These are phyloP conservation scores for Fomitopsis pulvina DNA, from an alignment of 768 basidiomycete species.

Conservation along the genomic window DNA sequence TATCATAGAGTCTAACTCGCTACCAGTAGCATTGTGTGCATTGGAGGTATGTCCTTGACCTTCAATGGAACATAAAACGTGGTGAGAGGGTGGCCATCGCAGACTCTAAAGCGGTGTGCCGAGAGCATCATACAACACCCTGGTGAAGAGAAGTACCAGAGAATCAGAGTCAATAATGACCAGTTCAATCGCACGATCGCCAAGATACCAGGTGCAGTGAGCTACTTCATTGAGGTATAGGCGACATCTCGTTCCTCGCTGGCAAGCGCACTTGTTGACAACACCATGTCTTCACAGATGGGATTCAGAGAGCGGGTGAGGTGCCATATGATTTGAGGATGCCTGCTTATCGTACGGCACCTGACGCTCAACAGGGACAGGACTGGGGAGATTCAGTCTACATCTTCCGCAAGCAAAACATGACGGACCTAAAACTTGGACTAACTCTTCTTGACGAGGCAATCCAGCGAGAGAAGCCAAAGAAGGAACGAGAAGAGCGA, in stretches of 20 bases:
- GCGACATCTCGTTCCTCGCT: conserved; percentile 53
- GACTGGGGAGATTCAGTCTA: conserved; percentile 77
- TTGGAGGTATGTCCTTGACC: conserved; percentile 44
- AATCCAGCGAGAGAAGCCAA: conserved; percentile 44
- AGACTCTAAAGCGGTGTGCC: conserved; percentile 64
- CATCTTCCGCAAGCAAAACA: conserved; percentile 45
- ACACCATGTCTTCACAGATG: conserved; percentile 36
- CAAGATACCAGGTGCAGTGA: conserved; percentile 66
- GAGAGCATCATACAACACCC: conserved; percentile 73
- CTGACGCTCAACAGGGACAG: conserved; percentile 18
- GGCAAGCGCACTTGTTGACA: not conserved
- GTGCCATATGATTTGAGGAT: not conserved
- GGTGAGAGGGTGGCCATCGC: conserved; percentile 7
- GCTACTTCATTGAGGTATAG: conserved; percentile 72
- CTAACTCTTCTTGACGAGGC: conserved; percentile 59
- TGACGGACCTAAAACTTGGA: conserved; percentile 56
- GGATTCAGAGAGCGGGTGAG: conserved; percentile 66
- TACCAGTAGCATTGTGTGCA: conserved; percentile 49
- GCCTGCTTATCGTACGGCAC: not conserved
- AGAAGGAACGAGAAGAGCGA: conserved; percentile 36
- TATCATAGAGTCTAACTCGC: conserved; percentile 64
- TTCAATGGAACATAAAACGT: not conserved
- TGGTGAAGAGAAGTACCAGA: conserved; percentile 61
- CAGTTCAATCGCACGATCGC: conserved; percentile 75
- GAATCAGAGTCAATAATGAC: too few relatives aligned